Conservation (phyloP, 345 rosid genomes). For the Psidium friedrichsthalianum region DNA sequence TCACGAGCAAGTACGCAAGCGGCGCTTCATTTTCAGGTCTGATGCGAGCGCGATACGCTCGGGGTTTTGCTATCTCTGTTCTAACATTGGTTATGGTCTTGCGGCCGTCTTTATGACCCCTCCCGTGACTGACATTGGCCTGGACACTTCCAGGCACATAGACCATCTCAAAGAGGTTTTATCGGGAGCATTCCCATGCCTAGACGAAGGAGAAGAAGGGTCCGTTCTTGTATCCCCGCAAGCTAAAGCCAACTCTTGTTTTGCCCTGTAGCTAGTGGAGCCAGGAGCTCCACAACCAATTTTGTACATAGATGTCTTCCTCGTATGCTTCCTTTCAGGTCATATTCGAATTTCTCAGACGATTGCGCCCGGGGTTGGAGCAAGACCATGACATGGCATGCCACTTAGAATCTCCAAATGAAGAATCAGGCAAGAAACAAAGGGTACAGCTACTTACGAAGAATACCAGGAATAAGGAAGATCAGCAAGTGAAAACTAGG, state of each 20-base stretch:
- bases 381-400: background rate
- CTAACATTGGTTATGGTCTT: slow-evolving; percentile 10
- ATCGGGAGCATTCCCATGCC: background rate
- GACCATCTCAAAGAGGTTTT: background rate
- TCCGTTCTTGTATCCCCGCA: background rate
- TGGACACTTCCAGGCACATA: slow-evolving; percentile 22
- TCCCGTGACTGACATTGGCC: slow-evolving; percentile 20
- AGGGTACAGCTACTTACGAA: background rate
- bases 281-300: background rate
- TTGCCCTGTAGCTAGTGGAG: background rate
- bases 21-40: slow-evolving; percentile 27
- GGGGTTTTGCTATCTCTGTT: background rate
- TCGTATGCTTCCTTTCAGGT: background rate
- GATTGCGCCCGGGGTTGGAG: background rate
- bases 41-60: background rate
- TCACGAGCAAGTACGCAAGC: slow-evolving; percentile 17
- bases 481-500: background rate
- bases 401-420: background rate
- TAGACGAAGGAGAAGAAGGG: background rate
- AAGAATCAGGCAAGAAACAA: background rate
- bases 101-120: slow-evolving; percentile 5
- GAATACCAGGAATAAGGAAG: background rate
- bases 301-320: background rate
- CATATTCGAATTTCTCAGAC: background rate
- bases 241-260: background rate